Evolutionary conservation across 2,329 filamentous ascomycete species (phyloP), one percentile per base, ranked within the genome.

Genomic region (Fusarium pilosicola): DNA sequence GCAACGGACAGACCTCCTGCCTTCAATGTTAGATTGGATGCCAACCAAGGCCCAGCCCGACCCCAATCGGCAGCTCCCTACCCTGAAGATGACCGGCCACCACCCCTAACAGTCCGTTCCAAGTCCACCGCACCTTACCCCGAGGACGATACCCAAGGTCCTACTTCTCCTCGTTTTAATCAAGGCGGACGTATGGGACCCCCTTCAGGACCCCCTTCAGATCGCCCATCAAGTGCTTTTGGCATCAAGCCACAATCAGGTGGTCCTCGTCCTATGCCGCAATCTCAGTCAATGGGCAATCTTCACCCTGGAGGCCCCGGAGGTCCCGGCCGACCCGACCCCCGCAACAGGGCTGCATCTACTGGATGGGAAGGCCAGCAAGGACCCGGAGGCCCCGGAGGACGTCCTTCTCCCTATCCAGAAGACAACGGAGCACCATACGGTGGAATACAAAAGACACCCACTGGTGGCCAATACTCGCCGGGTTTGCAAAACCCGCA

Each of bases 1-100:
- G 70, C 62, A 45, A 52, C 74, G 10, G 83, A 84, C 51, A 80
- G 87, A 59, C 80, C 83, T 18, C 84, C 88, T 13, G 87, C 88
- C 10, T 90, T 90, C 73, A 84, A 83, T 10, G 81, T 90, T 52
- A 87, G 87, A 48, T 76, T 88, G 12, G 84, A 88, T 57, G 76
- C 80, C 41, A 68, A 69, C 56, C 74, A 65, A 55, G 77, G 73
- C 41, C 74, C 81, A 51, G 77, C 56, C 34, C 85, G 89, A 39
- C 82, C 89, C 22, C 88, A 85, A 63, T 88, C 91, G 15, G 85
- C 88, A 36, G 90, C 90, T 5, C 93, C 93, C 4, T 95, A 95
- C 76, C 93, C 93, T 1, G 87, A 91, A 48, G 92, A 93, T 73
- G 91, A 93, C 73, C 85, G 86, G 60, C 88, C 90, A 26, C 84